phyloP scores from a whole-genome alignment of 495 filamentous ascomycete species.

The Viridothelium virens region DNA sequence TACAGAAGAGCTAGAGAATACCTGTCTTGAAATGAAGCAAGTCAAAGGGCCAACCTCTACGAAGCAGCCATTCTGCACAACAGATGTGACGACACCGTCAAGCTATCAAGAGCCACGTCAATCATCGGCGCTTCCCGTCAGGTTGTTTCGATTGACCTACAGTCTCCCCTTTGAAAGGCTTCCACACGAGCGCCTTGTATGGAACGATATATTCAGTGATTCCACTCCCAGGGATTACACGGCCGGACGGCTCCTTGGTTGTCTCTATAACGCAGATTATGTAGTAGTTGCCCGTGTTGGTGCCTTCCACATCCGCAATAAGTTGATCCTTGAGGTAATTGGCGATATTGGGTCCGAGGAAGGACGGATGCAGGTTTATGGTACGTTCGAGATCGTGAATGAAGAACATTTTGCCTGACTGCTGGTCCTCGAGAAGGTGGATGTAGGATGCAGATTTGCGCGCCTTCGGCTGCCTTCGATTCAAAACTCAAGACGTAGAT shows the following conservation, averaged over 20 bases:
- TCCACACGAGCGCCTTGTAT: slow-evolving; percentile 94
- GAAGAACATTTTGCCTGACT: slow-evolving; percentile 71
- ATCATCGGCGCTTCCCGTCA: slow-evolving; percentile 6
- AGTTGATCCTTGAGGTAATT: slow-evolving; percentile 80
- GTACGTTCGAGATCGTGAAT: slow-evolving; percentile 88
- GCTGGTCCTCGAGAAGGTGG: neutral
- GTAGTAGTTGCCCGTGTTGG: slow-evolving; percentile 77
- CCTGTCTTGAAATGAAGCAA: slow-evolving; percentile 57
- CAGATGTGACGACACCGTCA: slow-evolving; percentile 81
- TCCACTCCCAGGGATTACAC: slow-evolving; percentile 81
- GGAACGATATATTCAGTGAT: slow-evolving; percentile 89
- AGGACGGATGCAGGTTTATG: slow-evolving; percentile 91
- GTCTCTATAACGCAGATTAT: slow-evolving; percentile 91
- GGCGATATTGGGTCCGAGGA: slow-evolving; percentile 84
- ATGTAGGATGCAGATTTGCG: no score
- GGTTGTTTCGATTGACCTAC: slow-evolving; percentile 45
- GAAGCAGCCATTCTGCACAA: slow-evolving; percentile 89
- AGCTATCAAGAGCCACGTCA: slow-evolving; percentile 47
- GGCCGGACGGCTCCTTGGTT: slow-evolving; percentile 82
- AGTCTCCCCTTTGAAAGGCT: slow-evolving; percentile 92
- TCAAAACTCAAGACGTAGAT: neutral
- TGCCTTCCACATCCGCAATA: slow-evolving; percentile 86
- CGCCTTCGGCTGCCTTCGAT: neutral
- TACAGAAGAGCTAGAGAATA: neutral
- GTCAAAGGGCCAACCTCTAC: slow-evolving; percentile 78